These are phyloP conservation scores for Globisporangium emineosum DNA, from an alignment of 352 stramenopile species.

Conservation along the genomic window DNA sequence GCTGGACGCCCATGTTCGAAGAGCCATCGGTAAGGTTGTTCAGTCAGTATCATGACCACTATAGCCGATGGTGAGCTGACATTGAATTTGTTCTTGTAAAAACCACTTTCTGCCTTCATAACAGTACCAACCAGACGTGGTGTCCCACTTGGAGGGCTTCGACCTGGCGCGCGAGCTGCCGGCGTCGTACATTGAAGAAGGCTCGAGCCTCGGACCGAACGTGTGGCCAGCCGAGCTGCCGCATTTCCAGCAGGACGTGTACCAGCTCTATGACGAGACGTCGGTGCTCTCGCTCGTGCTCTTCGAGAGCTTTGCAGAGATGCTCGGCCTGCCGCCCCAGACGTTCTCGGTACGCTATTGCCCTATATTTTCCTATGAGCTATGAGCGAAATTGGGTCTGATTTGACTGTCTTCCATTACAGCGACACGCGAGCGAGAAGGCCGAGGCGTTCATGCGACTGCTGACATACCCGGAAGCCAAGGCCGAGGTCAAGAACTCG, in stretches of 20 bases:
- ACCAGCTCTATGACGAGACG: conserved; percentile 72
- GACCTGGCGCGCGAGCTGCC: conserved; percentile 65
- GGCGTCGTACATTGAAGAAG: conserved; percentile 46
- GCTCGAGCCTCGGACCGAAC: conserved; percentile 73
- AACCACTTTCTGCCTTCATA: background rate
- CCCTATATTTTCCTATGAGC: background rate
- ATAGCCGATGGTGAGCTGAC: background rate
- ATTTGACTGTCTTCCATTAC: background rate
- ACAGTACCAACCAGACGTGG: conserved; percentile 76
- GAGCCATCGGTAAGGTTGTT: conserved; percentile 57
- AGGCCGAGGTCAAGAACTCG: conserved; percentile 44
- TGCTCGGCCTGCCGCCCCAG: conserved; percentile 54
- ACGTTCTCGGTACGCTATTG: conserved; percentile 51
- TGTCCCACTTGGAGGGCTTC: conserved; percentile 74
- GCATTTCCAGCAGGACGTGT: conserved; percentile 63
- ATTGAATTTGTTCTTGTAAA: no score
- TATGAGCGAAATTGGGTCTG: background rate
- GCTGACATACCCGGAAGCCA: conserved; percentile 64
- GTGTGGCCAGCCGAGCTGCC: conserved; percentile 66
- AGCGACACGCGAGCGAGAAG: conserved; percentile 70
- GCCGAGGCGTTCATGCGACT: conserved; percentile 78
- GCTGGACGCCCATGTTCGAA: conserved; percentile 83
- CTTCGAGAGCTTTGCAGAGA: conserved; percentile 78
- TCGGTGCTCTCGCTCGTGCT: conserved; percentile 59
- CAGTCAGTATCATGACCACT: background rate